Evolutionary conservation across 495 filamentous ascomycete genomes (phyloP).

Genomic region (Hypomontagnella submonticulosa): DNA sequence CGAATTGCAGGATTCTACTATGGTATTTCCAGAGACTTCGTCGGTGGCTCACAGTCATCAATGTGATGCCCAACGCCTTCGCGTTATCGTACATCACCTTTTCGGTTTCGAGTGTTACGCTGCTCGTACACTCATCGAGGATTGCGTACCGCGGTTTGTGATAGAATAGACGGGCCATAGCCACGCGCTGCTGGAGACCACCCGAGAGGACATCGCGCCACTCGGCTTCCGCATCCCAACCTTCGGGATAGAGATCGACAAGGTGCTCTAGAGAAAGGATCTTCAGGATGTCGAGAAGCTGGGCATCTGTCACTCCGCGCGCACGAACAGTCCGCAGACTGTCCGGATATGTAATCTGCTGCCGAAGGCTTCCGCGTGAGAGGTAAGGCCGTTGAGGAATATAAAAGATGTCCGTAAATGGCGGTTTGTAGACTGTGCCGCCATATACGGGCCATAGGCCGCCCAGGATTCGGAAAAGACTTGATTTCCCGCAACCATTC

Average conservation of each 20-base stretch:
- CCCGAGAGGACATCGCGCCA: slow-evolving; percentile 93
- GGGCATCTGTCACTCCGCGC: slow-evolving; percentile 83
- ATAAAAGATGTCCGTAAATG: slow-evolving; percentile 93
- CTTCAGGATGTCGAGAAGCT: slow-evolving; percentile 79
- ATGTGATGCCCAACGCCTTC: slow-evolving; percentile 87
- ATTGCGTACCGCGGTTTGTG: slow-evolving; percentile 93
- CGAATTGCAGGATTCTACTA: slow-evolving; percentile 91
- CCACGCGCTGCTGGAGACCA: slow-evolving; percentile 95
- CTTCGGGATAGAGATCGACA: slow-evolving; percentile 78
- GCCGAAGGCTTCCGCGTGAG: slow-evolving; percentile 84
- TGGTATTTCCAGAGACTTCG: slow-evolving; percentile 97
- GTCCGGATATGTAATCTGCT: slow-evolving; percentile 97
- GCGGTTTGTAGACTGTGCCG: slow-evolving; percentile 88
- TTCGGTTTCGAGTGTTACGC: slow-evolving; percentile 92
- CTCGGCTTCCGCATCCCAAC: slow-evolving; percentile 95
- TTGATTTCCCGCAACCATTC: slow-evolving; percentile 97
- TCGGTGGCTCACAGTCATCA: slow-evolving; percentile 95
- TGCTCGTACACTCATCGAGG: slow-evolving; percentile 94
- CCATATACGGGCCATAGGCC: slow-evolving; percentile 99
- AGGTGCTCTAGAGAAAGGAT: slow-evolving; percentile 84
- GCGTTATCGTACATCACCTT: slow-evolving; percentile 97
- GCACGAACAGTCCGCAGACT: slow-evolving; percentile 84
- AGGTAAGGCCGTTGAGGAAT: slow-evolving; percentile 97
- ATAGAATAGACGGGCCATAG: slow-evolving; percentile 97
- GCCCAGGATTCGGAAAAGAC: slow-evolving; percentile 93